phyloP scores from a whole-genome alignment of 129 eudicot species.

The Gnaphalium uliginosum region DNA sequence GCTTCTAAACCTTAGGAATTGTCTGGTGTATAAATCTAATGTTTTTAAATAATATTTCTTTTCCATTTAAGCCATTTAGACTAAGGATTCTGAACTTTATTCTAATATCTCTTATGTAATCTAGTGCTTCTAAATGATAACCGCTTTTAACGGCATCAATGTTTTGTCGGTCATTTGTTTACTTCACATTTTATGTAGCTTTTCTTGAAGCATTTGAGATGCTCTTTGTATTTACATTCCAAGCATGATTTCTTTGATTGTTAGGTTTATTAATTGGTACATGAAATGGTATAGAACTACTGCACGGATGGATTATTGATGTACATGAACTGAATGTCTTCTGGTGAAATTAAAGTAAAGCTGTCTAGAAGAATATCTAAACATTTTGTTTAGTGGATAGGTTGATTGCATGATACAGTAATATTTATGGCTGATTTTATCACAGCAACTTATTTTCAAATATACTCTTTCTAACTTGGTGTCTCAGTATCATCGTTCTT shows the following conservation, averaged over 20 bases:
- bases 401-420: too few relatives aligned
- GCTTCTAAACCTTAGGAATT: constrained; percentile 2
- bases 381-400: too few relatives aligned
- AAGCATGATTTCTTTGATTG: background rate
- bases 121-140: background rate
- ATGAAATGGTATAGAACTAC: background rate
- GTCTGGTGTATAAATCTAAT: constrained; percentile 22
- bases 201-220: background rate
- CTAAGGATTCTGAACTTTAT: background rate
- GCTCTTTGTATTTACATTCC: too few relatives aligned
- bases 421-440: too few relatives aligned
- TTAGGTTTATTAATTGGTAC: background rate
- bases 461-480: too few relatives aligned
- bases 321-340: background rate
- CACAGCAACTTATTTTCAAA: too few relatives aligned
- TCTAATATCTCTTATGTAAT: background rate
- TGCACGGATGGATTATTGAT: background rate
- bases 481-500: too few relatives aligned
- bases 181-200: constrained; percentile 6
- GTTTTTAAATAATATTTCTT: constrained; percentile 18
- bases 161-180: background rate
- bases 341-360: too few relatives aligned
- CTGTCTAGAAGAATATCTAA: too few relatives aligned
- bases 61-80: background rate
- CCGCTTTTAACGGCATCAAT: background rate